Evolutionary conservation across 805 yeast species (phyloP).

Genomic region (Priceomyces fermenticarens): DNA sequence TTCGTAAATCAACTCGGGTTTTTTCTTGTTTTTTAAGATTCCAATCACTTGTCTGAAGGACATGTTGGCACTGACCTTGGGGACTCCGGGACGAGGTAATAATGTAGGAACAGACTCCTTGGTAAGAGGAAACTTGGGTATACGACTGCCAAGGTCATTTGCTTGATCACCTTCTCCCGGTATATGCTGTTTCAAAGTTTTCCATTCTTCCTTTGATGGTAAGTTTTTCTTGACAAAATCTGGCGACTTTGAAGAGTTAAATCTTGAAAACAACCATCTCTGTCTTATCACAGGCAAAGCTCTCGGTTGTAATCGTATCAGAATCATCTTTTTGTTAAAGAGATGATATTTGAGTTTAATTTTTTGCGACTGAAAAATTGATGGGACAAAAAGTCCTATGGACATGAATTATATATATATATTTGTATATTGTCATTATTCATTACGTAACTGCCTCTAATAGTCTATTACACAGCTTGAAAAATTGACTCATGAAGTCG

Average conservation of each 20-base stretch:
- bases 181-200: conserved; percentile 44
- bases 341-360: too few relatives aligned
- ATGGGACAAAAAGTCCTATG: too few relatives aligned
- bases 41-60: conserved; percentile 62
- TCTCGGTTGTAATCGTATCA: too few relatives aligned
- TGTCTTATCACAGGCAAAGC: too few relatives aligned
- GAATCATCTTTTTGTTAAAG: too few relatives aligned
- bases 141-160: conserved; percentile 51
- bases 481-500: too few relatives aligned
- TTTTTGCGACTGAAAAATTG: too few relatives aligned
- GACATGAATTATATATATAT: too few relatives aligned
- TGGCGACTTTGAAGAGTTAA: conserved; percentile 28
- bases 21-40: conserved; percentile 48
- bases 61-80: conserved; percentile 58
- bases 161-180: conserved; percentile 50
- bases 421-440: too few relatives aligned
- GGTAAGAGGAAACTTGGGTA: conserved; percentile 65
- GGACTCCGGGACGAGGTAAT: conserved; percentile 75
- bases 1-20: conserved; percentile 77
- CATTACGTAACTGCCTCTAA: too few relatives aligned
- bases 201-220: conserved; percentile 40
- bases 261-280: conserved; percentile 7
- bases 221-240: conserved; percentile 28
- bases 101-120: conserved; percentile 64
- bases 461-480: too few relatives aligned